Percentiles rank a stretch among this genome's conserved stretches.
Conservation (phyloP, 345 rosid species). For the Lumnitzera racemosa region DNA sequence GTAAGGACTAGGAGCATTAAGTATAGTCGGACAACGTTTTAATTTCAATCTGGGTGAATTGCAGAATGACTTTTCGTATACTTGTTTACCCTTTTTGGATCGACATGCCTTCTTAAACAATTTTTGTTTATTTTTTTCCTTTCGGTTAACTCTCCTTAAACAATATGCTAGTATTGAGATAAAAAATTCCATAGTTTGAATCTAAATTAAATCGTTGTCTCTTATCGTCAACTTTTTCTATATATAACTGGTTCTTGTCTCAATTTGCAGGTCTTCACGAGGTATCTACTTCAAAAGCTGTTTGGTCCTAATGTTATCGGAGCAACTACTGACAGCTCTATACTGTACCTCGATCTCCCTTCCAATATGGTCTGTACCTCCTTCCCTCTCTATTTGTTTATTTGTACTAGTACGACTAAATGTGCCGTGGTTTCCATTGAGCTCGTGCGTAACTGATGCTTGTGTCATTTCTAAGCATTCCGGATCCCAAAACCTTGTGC, state of each 20-base stretch:
- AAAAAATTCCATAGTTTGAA: not conserved
- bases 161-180: not conserved
- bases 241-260: not conserved
- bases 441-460: no score
- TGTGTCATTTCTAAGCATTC: no score
- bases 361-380: conserved; percentile 64
- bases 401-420: not conserved
- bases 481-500: not conserved
- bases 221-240: not conserved
- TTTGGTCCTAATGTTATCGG: conserved; percentile 65
- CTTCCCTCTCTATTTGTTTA: conserved; percentile 8
- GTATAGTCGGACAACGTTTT: no score
- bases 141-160: not conserved
- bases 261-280: conserved; percentile 59
- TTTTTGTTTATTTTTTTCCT: not conserved
- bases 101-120: no score
- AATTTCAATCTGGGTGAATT: no score
- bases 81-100: no score
- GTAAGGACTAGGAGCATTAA: no score
- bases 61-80: no score
- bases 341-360: conserved; percentile 77
- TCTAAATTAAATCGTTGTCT: not conserved
- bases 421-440: no score
- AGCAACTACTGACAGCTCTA: conserved; percentile 46
- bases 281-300: conserved; percentile 64